These are phyloP conservation scores for Flueggea neowawraea DNA, from an alignment of 441 rosid genomes.

Conservation along the genomic window DNA sequence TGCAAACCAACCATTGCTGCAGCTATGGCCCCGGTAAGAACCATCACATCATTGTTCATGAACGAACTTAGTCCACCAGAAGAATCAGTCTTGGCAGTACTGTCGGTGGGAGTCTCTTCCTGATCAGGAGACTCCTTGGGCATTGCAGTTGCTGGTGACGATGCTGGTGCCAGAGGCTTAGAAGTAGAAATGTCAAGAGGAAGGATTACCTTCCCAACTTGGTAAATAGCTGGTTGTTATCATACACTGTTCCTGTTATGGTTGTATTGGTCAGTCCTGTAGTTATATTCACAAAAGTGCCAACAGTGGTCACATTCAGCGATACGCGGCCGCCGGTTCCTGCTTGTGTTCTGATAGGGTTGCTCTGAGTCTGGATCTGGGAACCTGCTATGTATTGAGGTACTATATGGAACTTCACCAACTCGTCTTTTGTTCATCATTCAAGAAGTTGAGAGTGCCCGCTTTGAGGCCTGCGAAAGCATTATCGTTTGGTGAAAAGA, in stretches of 20 bases:
- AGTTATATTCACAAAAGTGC: conserved; percentile 54
- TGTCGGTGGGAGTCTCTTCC: neutral
- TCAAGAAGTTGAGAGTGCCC: conserved; percentile 54
- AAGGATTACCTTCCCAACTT: conserved; percentile 58
- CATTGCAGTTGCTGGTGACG: conserved; percentile 17
- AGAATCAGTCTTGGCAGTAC: conserved; percentile 17
- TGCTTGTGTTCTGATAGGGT: conserved; percentile 71
- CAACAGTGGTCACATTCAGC: conserved; percentile 52
- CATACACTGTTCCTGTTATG: conserved; percentile 53
- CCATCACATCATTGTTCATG: neutral
- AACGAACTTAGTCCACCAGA: conserved; percentile 11
- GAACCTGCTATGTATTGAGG: conserved; percentile 45
- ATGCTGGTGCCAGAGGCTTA: conserved; percentile 65
- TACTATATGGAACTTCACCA: conserved; percentile 63
- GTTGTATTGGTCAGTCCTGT: conserved; percentile 61
- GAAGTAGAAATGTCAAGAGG: conserved; percentile 58
- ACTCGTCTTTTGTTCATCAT: conserved; percentile 47
- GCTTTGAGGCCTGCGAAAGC: conserved; percentile 47
- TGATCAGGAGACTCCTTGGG: conserved; percentile 15
- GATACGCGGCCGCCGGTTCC: conserved; percentile 54
- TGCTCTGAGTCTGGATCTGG: conserved; percentile 65
- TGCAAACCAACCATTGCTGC: neutral
- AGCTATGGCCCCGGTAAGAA: neutral
- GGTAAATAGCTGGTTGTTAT: conserved; percentile 65
- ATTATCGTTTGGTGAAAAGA: conserved; percentile 59